Conservation (phyloP, 495 filamentous ascomycete genomes). For the Talaromyces adpressus region DNA sequence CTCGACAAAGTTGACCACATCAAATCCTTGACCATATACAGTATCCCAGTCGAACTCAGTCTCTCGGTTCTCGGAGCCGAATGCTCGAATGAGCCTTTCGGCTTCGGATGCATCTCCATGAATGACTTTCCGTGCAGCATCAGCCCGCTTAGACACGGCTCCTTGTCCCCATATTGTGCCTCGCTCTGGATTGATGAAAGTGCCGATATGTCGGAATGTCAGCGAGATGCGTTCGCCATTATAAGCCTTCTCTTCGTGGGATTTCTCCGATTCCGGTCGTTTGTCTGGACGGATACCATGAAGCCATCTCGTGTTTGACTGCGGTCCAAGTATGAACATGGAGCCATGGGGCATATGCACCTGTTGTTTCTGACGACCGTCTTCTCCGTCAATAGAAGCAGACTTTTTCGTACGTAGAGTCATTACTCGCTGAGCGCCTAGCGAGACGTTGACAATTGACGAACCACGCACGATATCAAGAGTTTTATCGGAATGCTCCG, state of each 20-base stretch:
- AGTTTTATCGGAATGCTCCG: conserved; percentile 96
- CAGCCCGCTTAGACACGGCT: conserved; percentile 57
- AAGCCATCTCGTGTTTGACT: conserved; percentile 80
- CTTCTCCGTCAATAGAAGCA: conserved; percentile 6
- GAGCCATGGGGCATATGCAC: conserved; percentile 81
- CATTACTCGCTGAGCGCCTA: conserved; percentile 91
- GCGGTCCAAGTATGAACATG: conserved; percentile 72
- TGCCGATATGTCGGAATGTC: conserved; percentile 88
- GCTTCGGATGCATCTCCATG: conserved; percentile 62
- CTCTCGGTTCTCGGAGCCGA: conserved; percentile 77
- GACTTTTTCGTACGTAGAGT: conserved; percentile 74
- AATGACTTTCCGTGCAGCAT: conserved; percentile 51
- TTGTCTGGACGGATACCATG: conserved; percentile 88
- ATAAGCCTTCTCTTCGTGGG: conserved; percentile 61
- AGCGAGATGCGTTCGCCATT: conserved; percentile 78
- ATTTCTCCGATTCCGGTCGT: conserved; percentile 56
- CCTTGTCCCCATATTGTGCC: conserved; percentile 85
- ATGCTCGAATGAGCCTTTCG: conserved; percentile 65
- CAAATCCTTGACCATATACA: conserved; percentile 74
- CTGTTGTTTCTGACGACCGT: conserved; percentile 49
- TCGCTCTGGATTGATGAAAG: conserved; percentile 58
- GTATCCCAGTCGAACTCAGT: conserved; percentile 71
- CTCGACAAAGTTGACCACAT: conserved; percentile 71
- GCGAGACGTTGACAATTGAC: conserved; percentile 83
- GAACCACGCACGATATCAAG: conserved; percentile 78